Conservation (phyloP, 495 filamentous ascomycete genomes). For the Cairneyella variabilis region DNA sequence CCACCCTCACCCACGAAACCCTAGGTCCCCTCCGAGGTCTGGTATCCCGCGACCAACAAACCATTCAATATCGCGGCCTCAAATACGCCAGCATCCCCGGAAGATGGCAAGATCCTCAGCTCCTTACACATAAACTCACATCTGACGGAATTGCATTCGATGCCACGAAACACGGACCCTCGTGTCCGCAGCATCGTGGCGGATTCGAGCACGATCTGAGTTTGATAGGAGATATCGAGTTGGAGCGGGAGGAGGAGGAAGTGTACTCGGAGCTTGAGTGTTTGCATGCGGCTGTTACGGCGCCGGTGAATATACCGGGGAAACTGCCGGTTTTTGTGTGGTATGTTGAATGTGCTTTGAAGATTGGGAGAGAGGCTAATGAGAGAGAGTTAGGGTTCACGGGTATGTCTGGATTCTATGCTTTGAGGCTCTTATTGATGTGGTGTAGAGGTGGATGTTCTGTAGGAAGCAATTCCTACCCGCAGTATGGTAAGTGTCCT, state of each 20-base stretch:
- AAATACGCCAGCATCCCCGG: slow-evolving; percentile 13
- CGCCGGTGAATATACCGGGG: background rate
- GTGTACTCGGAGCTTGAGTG: slow-evolving; percentile 23
- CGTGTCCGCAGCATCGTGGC: slow-evolving; percentile 13
- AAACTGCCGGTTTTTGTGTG: slow-evolving; percentile 11
- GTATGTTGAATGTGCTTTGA: slow-evolving; percentile 7
- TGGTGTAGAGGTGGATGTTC: slow-evolving; percentile 8
- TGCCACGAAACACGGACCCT: slow-evolving; percentile 12
- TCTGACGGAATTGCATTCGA: background rate
- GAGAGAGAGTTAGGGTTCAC: slow-evolving; percentile 10
- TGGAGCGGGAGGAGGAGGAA: background rate
- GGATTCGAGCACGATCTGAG: slow-evolving; percentile 6
- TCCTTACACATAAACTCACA: background rate
- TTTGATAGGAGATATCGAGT: slow-evolving; percentile 9
- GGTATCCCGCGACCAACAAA: background rate
- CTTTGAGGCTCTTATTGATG: background rate
- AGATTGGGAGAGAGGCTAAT: background rate
- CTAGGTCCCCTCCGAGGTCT: slow-evolving; percentile 11
- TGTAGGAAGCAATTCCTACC: slow-evolving; percentile 11
- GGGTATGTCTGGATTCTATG: slow-evolving; percentile 1
- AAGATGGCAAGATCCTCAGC: slow-evolving; percentile 15
- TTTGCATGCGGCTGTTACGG: slow-evolving; percentile 13
- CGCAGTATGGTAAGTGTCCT: slow-evolving; percentile 19
- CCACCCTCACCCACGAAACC: background rate
- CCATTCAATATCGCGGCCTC: slow-evolving; percentile 16